phyloP scores from a whole-genome alignment of 2,329 filamentous ascomycete genomes.

The Diaporthe vaccinii region DNA sequence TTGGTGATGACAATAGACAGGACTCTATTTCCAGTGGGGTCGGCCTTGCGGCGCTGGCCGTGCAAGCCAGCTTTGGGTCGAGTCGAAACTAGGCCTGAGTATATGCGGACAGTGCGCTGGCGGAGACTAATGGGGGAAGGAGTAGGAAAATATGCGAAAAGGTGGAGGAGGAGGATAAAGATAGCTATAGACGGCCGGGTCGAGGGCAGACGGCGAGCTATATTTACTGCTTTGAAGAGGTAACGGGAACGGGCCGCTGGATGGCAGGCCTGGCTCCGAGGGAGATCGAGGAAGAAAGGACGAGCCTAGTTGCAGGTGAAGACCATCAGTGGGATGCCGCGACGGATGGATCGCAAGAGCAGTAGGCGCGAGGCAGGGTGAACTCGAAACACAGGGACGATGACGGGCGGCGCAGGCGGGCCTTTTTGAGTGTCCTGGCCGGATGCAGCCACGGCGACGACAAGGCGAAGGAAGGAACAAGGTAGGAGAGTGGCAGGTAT shows the following conservation, averaged over 20 bases:
- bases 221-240: slow-evolving; percentile 16
- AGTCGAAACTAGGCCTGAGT: slow-evolving; percentile 37
- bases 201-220: slow-evolving; percentile 25
- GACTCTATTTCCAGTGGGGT: slow-evolving; percentile 38
- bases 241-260: slow-evolving; percentile 11
- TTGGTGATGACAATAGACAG: slow-evolving; percentile 30
- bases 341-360: slow-evolving; percentile 31
- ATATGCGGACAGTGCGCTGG: slow-evolving; percentile 15
- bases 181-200: slow-evolving; percentile 34
- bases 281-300: slow-evolving; percentile 7
- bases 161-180: slow-evolving; percentile 36
- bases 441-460: slow-evolving; percentile 27
- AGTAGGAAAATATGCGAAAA: slow-evolving; percentile 12
- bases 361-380: slow-evolving; percentile 29
- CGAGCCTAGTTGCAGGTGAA: slow-evolving; percentile 2
- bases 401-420: slow-evolving; percentile 36
- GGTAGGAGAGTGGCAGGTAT: neutral
- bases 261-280: slow-evolving; percentile 15
- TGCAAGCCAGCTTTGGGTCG: slow-evolving; percentile 37
- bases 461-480: slow-evolving; percentile 10
- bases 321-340: slow-evolving; percentile 5
- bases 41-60: slow-evolving; percentile 40
- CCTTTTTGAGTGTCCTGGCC: slow-evolving; percentile 40
- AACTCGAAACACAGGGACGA: slow-evolving; percentile 35
- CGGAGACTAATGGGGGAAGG: slow-evolving; percentile 3